phyloP scores from a whole-genome alignment of 768 basidiomycete genomes.

The Podaxis sp. region DNA sequence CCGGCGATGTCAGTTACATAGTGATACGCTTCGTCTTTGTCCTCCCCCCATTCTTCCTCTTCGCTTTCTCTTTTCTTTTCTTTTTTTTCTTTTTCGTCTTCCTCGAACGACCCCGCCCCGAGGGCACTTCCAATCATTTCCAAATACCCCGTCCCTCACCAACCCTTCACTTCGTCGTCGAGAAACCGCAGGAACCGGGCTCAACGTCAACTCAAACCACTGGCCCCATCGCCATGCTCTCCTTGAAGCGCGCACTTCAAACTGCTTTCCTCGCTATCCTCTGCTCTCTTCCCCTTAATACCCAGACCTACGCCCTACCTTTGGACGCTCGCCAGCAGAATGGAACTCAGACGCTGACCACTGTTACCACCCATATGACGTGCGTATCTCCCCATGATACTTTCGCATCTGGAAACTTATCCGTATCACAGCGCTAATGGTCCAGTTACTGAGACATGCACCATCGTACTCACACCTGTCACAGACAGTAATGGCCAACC shows the following conservation, averaged over 20 bases:
- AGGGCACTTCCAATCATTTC: conserved; percentile 48
- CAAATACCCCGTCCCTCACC: conserved; percentile 21
- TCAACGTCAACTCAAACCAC: conserved; percentile 26
- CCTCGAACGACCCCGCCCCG: conserved; percentile 32
- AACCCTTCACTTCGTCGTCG: conserved; percentile 27
- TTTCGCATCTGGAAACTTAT: conserved; percentile 11
- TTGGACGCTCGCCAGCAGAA: conserved; percentile 32
- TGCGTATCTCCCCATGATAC: conserved; percentile 29
- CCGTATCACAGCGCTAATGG: conserved; percentile 43
- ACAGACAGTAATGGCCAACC: conserved; percentile 48
- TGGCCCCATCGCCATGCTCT: conserved; percentile 37
- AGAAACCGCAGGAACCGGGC: conserved; percentile 55
- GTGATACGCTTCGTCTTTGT: conserved; percentile 4
- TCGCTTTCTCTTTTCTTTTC: conserved; percentile 22
- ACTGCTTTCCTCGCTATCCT: conserved; percentile 39
- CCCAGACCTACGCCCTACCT: conserved; percentile 37
- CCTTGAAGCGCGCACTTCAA: conserved; percentile 28
- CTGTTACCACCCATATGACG: conserved; percentile 47
- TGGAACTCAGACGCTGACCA: conserved; percentile 28
- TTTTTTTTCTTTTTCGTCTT: conserved; percentile 27
- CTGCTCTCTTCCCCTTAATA: conserved; percentile 35
- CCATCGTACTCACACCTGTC: conserved; percentile 55
- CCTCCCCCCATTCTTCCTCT: conserved; percentile 18
- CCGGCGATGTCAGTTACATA: conserved; percentile 9
- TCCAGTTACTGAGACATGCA: conserved; percentile 56